phyloP scores from a whole-genome alignment of 345 rosid genomes.

The Boechera divaricarpa region DNA sequence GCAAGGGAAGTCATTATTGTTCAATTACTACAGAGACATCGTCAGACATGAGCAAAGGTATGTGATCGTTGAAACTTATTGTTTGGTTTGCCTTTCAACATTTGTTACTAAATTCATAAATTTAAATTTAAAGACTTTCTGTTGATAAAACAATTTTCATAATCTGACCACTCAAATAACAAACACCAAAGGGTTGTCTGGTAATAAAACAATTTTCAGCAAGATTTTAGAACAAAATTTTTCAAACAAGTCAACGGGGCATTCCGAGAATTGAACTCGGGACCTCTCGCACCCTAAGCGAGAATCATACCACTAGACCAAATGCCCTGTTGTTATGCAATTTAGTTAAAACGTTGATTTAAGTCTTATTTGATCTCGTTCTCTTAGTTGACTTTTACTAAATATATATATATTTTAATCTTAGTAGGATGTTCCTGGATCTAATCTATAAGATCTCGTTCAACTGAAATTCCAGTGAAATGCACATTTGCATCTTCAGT shows the following conservation, averaged over 20 bases:
- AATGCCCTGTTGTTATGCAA: conserved; percentile 58
- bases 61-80: not conserved
- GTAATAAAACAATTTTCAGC: not conserved
- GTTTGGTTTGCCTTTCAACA: not conserved
- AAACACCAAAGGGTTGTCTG: not conserved
- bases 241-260: conserved; percentile 33
- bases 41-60: not conserved
- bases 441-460: not conserved
- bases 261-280: conserved; percentile 93
- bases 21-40: not conserved
- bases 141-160: not conserved
- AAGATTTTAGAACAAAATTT: too few relatives aligned
- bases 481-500: not conserved
- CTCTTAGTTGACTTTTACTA: not conserved
- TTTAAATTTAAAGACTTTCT: not conserved
- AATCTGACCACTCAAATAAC: not conserved
- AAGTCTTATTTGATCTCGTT: not conserved
- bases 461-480: conserved; percentile 9
- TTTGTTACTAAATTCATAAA: not conserved
- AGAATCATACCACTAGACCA: conserved; percentile 91
- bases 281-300: conserved; percentile 93
- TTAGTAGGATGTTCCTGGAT: not conserved
- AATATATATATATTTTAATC: not conserved
- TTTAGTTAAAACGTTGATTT: not conserved
- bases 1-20: not conserved